Percentiles rank a stretch among this genome's conserved stretches.
These are phyloP conservation scores for Trichoderma atroviride DNA, from an alignment of 2,329 filamentous ascomycete species.

Conservation along the genomic window DNA sequence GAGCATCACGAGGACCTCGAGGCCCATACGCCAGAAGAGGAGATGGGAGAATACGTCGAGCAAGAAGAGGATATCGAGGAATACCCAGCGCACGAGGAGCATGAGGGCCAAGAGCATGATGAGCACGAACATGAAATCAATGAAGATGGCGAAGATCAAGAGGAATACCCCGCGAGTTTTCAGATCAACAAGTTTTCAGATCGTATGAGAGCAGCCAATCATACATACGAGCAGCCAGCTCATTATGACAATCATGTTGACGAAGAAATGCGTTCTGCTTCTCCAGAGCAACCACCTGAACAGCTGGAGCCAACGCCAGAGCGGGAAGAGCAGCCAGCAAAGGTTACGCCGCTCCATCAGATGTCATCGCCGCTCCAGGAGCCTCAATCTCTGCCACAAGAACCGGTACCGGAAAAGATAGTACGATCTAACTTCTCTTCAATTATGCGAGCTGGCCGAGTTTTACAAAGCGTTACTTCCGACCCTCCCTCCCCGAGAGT, in stretches of 20 bases:
- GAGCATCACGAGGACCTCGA: background rate
- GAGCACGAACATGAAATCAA: background rate
- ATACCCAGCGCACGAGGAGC: constrained; percentile 24
- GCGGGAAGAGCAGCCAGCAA: constrained; percentile 29
- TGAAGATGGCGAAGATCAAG: background rate
- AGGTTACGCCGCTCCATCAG: constrained; percentile 44
- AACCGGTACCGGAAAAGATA: constrained; percentile 36
- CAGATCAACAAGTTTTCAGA: background rate
- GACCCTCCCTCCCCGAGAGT: constrained; percentile 60
- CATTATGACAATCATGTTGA: constrained; percentile 15
- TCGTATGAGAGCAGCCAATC: background rate
- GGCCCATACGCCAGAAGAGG: constrained; percentile 19
- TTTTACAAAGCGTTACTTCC: constrained; percentile 60
- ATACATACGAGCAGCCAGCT: background rate
- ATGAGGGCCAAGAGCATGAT: background rate
- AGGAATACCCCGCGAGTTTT: background rate
- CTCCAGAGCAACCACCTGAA: constrained; percentile 13
- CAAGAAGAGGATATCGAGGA: background rate
- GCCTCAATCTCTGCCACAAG: constrained; percentile 38
- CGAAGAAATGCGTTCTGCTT: constrained; percentile 28
- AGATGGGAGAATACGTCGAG: constrained; percentile 18
- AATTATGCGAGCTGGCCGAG: constrained; percentile 60
- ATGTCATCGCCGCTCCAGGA: constrained; percentile 44
- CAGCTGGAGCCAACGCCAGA: constrained; percentile 24
- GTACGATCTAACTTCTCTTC: constrained; percentile 55